Base-by-base conservation (phyloP, 768 basidiomycete species). In the Phylloporus arenicola region DNA sequence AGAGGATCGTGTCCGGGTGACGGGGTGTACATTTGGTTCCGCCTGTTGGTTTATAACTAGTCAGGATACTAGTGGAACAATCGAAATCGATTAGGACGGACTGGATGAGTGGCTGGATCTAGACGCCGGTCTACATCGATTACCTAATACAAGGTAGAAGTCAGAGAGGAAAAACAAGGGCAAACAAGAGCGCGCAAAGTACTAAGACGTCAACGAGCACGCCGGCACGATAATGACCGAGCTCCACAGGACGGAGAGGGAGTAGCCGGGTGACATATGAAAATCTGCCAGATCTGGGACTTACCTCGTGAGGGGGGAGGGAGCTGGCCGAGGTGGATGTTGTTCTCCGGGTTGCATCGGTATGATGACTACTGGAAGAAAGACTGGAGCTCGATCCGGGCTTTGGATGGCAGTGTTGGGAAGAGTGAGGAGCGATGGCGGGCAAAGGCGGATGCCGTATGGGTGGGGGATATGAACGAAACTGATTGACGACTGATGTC, bases 401-500 rank as follows among this genome's bases (percentile, higher is more conserved):
- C 46, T 64, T 65, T 54, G 47, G 54, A 54, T 45, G 52, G 50
- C 51, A 49, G 54, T 38, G 46, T 16, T 39, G 3, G 11, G 6
- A 30, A 5, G 57, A 51, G 19, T 52, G 57, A 3, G 62, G 51
- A 59, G 62, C 33, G 27, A 40, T 39, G 22, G 55, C 52, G 54
- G 61, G 59, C 52, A 60, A 54, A 59, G 55, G 29, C 34, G 35
- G 43, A 57, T 52, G 61, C 50, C 54, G 61, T 53, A 54, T 43
- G 49, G 58, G 56, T 53, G 60, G 57, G 47, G 57, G 55, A 60
- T 51, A 63, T 61, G 64, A 67, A 56, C 58, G 64, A 63, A 43
- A 47, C 43, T 65, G 64, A 65, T 68, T 68, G 55, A 63, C 64
- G 50, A 60, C 60, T 31, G 65, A 65, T 55, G 60, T 50, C 52